Conservation (phyloP, 768 basidiomycete genomes). For the Boletus rubroflammeus region DNA sequence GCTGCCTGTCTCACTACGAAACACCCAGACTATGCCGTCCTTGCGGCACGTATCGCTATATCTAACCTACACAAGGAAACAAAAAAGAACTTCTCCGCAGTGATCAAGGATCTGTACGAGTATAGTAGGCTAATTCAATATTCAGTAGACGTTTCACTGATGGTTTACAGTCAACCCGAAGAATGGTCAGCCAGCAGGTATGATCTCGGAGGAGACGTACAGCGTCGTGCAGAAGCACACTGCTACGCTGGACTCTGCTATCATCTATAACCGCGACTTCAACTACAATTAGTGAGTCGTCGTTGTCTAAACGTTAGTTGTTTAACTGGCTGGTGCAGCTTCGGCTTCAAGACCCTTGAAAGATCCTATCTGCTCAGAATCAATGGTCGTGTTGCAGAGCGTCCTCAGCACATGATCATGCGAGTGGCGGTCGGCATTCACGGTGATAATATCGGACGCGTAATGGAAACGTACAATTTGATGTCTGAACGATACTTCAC, state of each 20-base stretch:
- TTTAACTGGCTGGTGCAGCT: conserved; percentile 43
- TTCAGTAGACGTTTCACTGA: background rate
- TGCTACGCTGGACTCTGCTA: conserved; percentile 81
- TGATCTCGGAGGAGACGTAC: conserved; percentile 91
- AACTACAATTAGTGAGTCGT: conserved; percentile 84
- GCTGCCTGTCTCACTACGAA: conserved; percentile 97
- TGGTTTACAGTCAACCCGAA: conserved; percentile 82
- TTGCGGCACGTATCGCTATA: conserved; percentile 97
- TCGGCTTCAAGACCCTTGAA: conserved; percentile 99
- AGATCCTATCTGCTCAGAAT: conserved; percentile 95
- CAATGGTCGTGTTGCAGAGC: conserved; percentile 91
- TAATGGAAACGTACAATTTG: conserved; percentile 87
- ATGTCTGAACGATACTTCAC: conserved; percentile 99
- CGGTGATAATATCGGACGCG: conserved; percentile 82
- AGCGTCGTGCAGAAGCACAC: conserved; percentile 78
- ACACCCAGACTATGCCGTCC: conserved; percentile 96
- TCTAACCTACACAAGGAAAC: conserved; percentile 99
- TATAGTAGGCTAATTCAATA: conserved; percentile 57
- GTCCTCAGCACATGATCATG: conserved; percentile 99
- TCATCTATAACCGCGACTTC: conserved; percentile 98
- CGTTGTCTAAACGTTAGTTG: background rate
- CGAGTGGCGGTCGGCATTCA: conserved; percentile 98
- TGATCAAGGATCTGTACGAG: conserved; percentile 84
- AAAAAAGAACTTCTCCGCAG: conserved; percentile 92
- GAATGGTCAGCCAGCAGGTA: conserved; percentile 78